These are phyloP conservation scores for Nemania abortiva DNA, from an alignment of 2,329 filamentous ascomycete genomes.

Conservation along the genomic window DNA sequence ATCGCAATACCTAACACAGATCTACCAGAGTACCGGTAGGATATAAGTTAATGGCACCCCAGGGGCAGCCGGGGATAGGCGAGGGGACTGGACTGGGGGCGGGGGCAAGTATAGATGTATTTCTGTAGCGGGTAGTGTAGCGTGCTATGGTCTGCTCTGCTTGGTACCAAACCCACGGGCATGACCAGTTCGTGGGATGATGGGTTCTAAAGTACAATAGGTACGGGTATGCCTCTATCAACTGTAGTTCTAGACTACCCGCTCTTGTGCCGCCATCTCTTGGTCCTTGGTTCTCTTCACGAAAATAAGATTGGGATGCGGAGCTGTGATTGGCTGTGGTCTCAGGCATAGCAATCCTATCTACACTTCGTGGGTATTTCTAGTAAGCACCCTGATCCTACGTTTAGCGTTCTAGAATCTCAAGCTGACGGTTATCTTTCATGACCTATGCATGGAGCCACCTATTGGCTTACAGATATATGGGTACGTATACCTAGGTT, in stretches of 20 bases:
- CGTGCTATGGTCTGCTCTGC: not conserved
- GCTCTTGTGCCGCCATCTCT: not conserved
- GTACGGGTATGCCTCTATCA: not conserved
- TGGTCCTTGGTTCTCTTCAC: conserved; percentile 1
- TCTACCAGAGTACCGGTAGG: not conserved
- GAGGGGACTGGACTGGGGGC: not conserved
- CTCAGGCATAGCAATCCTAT: conserved; percentile 24
- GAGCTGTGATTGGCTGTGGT: conserved; percentile 22
- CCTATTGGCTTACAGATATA: not conserved
- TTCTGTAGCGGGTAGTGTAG: not conserved
- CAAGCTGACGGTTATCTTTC: conserved; percentile 27
- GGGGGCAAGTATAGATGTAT: not conserved
- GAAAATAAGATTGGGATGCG: not conserved
- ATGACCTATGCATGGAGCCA: not conserved
- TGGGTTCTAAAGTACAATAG: not conserved
- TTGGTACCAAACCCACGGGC: not conserved
- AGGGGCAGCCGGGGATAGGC: not conserved
- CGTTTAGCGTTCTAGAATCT: conserved; percentile 34
- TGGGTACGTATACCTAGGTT: not conserved
- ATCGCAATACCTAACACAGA: no score
- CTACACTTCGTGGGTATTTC: not conserved
- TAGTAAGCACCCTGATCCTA: not conserved
- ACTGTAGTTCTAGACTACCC: conserved; percentile 3
- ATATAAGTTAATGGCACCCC: not conserved
- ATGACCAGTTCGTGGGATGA: not conserved